Conservation (phyloP, 2,329 filamentous ascomycete species). For the Neonectria coccinea region DNA sequence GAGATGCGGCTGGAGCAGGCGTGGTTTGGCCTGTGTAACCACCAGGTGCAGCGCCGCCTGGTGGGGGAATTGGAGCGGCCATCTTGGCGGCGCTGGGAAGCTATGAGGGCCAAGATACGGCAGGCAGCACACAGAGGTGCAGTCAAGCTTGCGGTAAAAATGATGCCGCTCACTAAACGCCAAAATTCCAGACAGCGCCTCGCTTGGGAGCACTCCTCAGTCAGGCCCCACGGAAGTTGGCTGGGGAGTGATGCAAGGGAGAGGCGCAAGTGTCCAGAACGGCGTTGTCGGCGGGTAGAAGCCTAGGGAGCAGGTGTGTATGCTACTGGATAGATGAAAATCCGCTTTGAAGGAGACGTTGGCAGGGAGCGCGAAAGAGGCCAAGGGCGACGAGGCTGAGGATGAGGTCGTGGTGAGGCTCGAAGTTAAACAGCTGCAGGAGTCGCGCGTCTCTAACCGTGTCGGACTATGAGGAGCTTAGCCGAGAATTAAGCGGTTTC, state of each 20-base stretch:
- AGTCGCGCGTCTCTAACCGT: slow-evolving; percentile 35
- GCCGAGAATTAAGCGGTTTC: slow-evolving; percentile 42
- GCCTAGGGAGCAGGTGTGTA: background rate
- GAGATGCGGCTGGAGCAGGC: slow-evolving; percentile 49
- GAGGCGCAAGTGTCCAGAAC: slow-evolving; percentile 11
- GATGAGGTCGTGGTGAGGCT: slow-evolving; percentile 29
- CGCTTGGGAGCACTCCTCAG: slow-evolving; percentile 8
- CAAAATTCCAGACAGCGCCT: slow-evolving; percentile 25
- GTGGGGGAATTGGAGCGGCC: slow-evolving; percentile 50
- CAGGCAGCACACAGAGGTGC: background rate
- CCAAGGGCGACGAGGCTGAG: slow-evolving; percentile 18
- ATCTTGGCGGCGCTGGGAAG: slow-evolving; percentile 39
- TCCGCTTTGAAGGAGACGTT: background rate
- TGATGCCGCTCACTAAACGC: slow-evolving; percentile 16
- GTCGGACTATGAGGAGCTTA: slow-evolving; percentile 29
- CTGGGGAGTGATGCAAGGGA: slow-evolving; percentile 16
- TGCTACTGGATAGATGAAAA: background rate
- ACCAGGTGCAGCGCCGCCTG: slow-evolving; percentile 47
- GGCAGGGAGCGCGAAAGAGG: slow-evolving; percentile 10
- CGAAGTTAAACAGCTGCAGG: slow-evolving; percentile 20
- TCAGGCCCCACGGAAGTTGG: slow-evolving; percentile 16
- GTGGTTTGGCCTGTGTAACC: slow-evolving; percentile 49
- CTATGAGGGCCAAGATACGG: slow-evolving; percentile 1
- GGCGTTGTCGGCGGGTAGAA: background rate
- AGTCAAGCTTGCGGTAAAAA: slow-evolving; percentile 5